phyloP scores from a whole-genome alignment of 331 rosid species.

The Prunus yedoensis region DNA sequence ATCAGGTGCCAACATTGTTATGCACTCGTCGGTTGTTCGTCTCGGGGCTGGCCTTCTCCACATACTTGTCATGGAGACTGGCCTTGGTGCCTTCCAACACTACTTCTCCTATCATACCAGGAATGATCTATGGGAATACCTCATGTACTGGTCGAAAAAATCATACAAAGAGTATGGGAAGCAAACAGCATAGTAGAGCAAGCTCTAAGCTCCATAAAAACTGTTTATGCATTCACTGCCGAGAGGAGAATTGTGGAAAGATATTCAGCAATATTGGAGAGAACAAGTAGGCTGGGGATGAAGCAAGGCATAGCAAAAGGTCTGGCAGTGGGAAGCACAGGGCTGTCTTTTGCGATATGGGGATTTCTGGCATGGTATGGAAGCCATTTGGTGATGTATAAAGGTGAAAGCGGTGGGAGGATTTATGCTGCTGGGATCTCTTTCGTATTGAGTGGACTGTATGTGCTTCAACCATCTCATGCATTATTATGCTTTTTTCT shows the following conservation, averaged over 20 bases:
- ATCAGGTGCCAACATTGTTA: constrained; percentile 72
- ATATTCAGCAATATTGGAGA: constrained; percentile 60
- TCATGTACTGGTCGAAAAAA: constrained; percentile 53
- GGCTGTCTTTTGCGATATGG: constrained; percentile 81
- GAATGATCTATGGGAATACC: constrained; percentile 80
- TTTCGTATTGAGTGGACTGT: constrained; percentile 90
- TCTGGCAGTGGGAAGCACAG: constrained; percentile 81
- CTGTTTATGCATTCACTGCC: constrained; percentile 82
- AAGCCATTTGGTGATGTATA: constrained; percentile 83
- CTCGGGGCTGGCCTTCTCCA: constrained; percentile 74
- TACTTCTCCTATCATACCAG: constrained; percentile 77
- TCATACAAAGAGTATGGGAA: constrained; percentile 54
- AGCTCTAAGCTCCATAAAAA: constrained; percentile 76
- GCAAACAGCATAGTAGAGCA: constrained; percentile 74
- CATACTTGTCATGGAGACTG: constrained; percentile 81
- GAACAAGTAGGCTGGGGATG: constrained; percentile 68
- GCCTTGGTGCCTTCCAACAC: constrained; percentile 81
- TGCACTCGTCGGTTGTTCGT: constrained; percentile 86
- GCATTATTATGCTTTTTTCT: not conserved
- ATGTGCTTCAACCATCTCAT: constrained; percentile 26
- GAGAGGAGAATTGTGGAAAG: constrained; percentile 62
- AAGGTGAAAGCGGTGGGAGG: constrained; percentile 86
- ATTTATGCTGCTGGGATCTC: constrained; percentile 84
- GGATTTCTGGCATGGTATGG: constrained; percentile 98
- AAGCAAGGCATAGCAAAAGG: constrained; percentile 94